These are phyloP conservation scores for Coemansia pectinata DNA, from an alignment of 192 early-diverging fungal species.

Conservation along the genomic window DNA sequence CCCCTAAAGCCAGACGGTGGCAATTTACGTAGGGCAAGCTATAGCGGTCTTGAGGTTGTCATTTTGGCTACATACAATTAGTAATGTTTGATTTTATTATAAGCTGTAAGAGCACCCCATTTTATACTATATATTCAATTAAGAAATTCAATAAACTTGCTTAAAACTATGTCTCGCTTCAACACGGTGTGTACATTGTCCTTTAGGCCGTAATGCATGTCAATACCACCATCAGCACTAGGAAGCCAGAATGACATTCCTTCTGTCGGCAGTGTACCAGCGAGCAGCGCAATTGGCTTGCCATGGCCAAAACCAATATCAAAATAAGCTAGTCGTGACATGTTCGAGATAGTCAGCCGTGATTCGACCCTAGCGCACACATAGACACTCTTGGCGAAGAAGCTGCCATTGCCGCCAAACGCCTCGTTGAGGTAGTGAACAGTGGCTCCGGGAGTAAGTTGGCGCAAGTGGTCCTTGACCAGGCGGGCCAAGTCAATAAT, in stretches of 20 bases:
- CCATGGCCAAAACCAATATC: slow-evolving; percentile 27
- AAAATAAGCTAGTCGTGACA: slow-evolving; percentile 25
- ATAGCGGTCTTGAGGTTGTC: neutral
- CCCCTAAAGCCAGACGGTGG: neutral
- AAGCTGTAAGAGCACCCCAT: neutral
- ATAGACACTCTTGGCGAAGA: slow-evolving; percentile 10
- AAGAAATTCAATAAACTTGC: slow-evolving; percentile 18
- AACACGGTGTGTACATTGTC: slow-evolving; percentile 9
- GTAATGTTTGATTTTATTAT: neutral
- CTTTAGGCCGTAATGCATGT: neutral
- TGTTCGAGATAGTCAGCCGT: slow-evolving; percentile 25
- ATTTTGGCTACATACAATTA: no score
- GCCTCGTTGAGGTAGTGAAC: neutral
- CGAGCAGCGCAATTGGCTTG: neutral
- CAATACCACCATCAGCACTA: slow-evolving; percentile 18
- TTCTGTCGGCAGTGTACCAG: neutral
- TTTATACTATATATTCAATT: neutral
- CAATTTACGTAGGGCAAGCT: neutral
- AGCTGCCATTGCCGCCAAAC: slow-evolving; percentile 2
- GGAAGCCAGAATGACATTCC: slow-evolving; percentile 23
- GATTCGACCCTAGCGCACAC: slow-evolving; percentile 8
- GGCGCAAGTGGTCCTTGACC: neutral
- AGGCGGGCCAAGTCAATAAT: neutral
- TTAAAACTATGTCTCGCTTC: slow-evolving; percentile 15
- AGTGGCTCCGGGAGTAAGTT: neutral